These are phyloP conservation scores for Erigeron canadensis DNA, from an alignment of 129 eudicot genomes.

Conservation along the genomic window DNA sequence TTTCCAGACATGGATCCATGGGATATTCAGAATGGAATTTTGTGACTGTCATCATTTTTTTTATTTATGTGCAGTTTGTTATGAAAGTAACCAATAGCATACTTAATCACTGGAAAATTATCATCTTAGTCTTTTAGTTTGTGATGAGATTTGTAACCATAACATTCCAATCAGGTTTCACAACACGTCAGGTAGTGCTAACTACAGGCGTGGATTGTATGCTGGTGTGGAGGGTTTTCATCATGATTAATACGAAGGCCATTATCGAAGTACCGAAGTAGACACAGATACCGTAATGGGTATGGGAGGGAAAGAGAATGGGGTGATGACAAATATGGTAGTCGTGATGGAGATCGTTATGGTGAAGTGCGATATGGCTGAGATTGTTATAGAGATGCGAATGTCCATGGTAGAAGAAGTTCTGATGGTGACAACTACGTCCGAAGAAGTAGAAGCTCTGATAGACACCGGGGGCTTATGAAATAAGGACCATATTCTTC, in stretches of 20 bases:
- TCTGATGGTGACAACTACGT: constrained; percentile 57
- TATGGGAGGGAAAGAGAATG: constrained; percentile 78
- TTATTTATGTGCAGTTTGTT: neutral
- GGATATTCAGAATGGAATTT: neutral
- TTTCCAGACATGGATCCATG: neutral
- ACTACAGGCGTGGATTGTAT: constrained; percentile 68
- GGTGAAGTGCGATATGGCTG: constrained; percentile 63
- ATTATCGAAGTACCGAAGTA: constrained; percentile 60
- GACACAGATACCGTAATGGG: constrained; percentile 47
- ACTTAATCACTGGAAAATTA: neutral
- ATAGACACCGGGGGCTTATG: constrained; percentile 65
- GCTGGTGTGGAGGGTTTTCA: constrained; percentile 59
- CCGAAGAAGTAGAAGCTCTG: constrained; percentile 86
- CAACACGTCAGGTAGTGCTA: constrained; percentile 61
- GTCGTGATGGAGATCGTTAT: constrained; percentile 57
- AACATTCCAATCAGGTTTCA: constrained; percentile 59
- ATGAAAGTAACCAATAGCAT: neutral
- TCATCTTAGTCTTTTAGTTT: neutral
- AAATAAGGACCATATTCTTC: constrained; percentile 80
- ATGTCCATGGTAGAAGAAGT: constrained; percentile 79
- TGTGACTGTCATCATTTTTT: neutral
- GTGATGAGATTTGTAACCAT: neutral
- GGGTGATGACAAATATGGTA: constrained; percentile 59
- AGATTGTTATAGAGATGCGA: constrained; percentile 74
- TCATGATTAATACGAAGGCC: constrained; percentile 38